Evolutionary conservation across 2,329 filamentous ascomycete genomes (phyloP), one percentile per base, ranked within the genome.

Genomic region (Ophioceras dolichostomum): DNA sequence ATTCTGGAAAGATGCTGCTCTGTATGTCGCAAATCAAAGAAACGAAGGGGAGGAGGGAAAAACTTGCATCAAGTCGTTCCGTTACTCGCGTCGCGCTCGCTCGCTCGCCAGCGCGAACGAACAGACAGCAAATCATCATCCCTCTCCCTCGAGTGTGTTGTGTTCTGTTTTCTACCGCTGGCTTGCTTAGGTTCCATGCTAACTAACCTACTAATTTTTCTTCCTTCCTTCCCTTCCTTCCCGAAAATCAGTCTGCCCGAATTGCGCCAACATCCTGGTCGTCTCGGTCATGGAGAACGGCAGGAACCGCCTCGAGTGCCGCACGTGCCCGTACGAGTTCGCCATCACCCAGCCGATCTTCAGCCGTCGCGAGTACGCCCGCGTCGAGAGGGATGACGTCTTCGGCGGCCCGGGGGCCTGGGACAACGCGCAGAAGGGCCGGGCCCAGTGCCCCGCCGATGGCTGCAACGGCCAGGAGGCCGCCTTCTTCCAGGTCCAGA

Each of bases 401-500:
- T 80, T 96, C 52, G 91, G 91, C 41, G 88, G 88, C 1, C 79
- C 83, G 14, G 83, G 82, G 36, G 82, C 83, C 32, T 95, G 87
- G 83, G 83, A 87, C 49, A 94, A 94, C 55, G 87, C 88, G 41
- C 82, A 94, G 55, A 89, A 87, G 69, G 77, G 78, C 21, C 67
- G 73, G 39, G 82, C 82, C 34, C 84, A 91, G 70, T 98, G 91
- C 59, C 77, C 83, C 19, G 78, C 78, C 44, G 78, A 87, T 29
- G 70, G 70, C 39, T 98, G 91, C 66, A 71, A 83, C 52, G 86
- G 86, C 44, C 71, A 76, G 42, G 77, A 86, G 64, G 91, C 91
- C 4, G 93, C 88, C 45, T 96, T 89, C 66, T 94, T 88, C 67
- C 86, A 94, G 68, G 78, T 96, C 49, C 91, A 98, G 70, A 96